Conservation (phyloP, 345 rosid species). For the Populus ilicifolia region DNA sequence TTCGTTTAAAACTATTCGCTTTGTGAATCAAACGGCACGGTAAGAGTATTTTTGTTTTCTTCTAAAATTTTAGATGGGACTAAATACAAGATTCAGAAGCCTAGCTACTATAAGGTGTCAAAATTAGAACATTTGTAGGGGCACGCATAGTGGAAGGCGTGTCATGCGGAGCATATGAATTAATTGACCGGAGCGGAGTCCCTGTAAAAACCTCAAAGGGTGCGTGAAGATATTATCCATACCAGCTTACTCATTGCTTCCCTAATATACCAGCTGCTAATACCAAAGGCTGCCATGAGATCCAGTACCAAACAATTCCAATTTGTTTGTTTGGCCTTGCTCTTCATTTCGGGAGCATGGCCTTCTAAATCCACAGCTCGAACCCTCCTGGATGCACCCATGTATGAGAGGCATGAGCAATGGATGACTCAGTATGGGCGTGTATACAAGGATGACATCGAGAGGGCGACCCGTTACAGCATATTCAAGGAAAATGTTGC, state of each 20-base stretch:
- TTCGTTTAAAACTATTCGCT: not conserved
- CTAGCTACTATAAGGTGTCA: too few relatives aligned
- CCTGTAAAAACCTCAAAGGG: not conserved
- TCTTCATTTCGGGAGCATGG: slow-evolving; percentile 8
- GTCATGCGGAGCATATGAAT: too few relatives aligned
- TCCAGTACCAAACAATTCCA: not conserved
- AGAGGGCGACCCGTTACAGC: slow-evolving; percentile 6
- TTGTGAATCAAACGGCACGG: not conserved
- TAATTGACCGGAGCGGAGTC: not conserved
- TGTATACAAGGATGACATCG: slow-evolving; percentile 9
- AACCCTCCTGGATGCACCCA: not conserved
- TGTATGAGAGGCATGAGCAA: too few relatives aligned
- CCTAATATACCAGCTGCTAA: not conserved
- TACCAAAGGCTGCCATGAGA: not conserved
- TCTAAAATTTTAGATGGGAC: not conserved
- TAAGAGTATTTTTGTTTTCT: not conserved
- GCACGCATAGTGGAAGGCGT: not conserved
- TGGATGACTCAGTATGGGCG: slow-evolving; percentile 7
- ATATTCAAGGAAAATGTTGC: slow-evolving; percentile 8
- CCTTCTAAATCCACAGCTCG: slow-evolving; percentile 3
- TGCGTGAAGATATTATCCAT: not conserved
- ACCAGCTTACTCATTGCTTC: not conserved
- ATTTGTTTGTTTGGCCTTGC: not conserved
- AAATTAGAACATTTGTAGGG: not conserved
- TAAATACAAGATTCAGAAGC: not conserved